Evolutionary conservation across 2,329 filamentous ascomycete genomes (phyloP), one percentile per base, ranked within the genome.

Genomic region (Fusarium albosuccineum): DNA sequence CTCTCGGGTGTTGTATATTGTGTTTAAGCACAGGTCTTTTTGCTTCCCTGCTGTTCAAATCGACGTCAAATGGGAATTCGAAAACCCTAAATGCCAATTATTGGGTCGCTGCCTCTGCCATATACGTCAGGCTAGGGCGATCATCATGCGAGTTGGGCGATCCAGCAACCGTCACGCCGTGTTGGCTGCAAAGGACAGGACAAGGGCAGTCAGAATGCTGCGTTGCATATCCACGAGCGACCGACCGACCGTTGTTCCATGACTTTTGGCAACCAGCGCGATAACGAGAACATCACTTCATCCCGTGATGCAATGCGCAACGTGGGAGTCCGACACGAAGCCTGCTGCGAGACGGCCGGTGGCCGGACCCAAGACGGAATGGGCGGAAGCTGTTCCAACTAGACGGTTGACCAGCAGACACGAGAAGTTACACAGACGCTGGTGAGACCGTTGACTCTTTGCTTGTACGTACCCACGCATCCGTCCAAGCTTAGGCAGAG

Each of bases 321-420:
- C 58, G 59, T 54, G 54, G 46, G 41, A 60, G 45, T 57, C 62
- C 52, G 55, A 59, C 30, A 13, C 36, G 34, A 42, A 40, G 16
- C 30, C 42, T 42, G 40, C 16, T 42, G 40, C 56, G 56, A 67
- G 52, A 57, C 49, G 36, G 51, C 62, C 46, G 36, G 50, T 62
- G 26, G 41, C 42, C 30, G 42, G 45, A 46, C 30, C 30, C 52
- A 45, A 54, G 17, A 30, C 33, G 44, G 14, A 30, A 45, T 8
- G 26, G 26, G 26, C 42, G 42, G 41, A 36, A 9, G 41, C 17
- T 54, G 40, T 50, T 62, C 60, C 49, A 55, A 30, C 52, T 41
- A 51, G 52, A 26, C 45, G 50, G 71, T 68, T 68, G 67, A 64
- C 41, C 71, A 61, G 62, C 70, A 73, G 71, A 73, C 64, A 73